Percentiles rank a stretch among this genome's conserved stretches.
Evolutionary conservation across 116 monocot genomes (phyloP).

Genomic region (Trichopus zeylanicus): DNA sequence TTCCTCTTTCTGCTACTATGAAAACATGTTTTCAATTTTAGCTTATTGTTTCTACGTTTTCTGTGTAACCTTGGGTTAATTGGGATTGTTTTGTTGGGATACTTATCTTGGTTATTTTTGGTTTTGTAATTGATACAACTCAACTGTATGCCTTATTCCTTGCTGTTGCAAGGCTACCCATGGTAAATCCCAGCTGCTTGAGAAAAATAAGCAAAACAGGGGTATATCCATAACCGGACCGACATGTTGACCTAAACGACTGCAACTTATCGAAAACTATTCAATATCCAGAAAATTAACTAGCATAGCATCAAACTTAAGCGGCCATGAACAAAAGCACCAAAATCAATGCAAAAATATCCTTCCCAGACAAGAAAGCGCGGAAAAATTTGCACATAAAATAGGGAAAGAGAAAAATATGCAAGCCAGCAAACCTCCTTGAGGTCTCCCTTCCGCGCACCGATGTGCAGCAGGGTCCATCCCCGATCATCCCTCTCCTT

Average conservation of each 20-base stretch:
- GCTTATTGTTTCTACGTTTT: too few relatives aligned
- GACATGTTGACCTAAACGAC: background rate
- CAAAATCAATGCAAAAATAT: background rate
- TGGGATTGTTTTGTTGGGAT: too few relatives aligned
- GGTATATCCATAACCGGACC: too few relatives aligned
- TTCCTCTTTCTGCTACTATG: too few relatives aligned
- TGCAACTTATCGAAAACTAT: background rate
- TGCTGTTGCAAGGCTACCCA: too few relatives aligned
- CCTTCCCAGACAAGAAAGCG: background rate
- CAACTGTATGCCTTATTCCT: too few relatives aligned
- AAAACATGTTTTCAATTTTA: too few relatives aligned
- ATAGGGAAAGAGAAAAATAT: background rate
- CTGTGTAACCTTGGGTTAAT: too few relatives aligned
- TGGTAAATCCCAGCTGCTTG: too few relatives aligned
- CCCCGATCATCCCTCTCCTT: slow-evolving; percentile 74
- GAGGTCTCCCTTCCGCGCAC: slow-evolving; percentile 75
- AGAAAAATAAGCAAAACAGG: too few relatives aligned
- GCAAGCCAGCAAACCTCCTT: slow-evolving; percentile 50
- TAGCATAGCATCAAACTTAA: background rate
- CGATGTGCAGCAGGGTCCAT: slow-evolving; percentile 84
- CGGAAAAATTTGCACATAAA: background rate
- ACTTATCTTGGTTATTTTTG: too few relatives aligned
- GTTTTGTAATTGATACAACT: too few relatives aligned
- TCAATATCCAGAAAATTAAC: background rate
- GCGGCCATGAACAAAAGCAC: background rate